phyloP scores from a whole-genome alignment of 2,329 filamentous ascomycete species.

The Alternaria tenuissima region DNA sequence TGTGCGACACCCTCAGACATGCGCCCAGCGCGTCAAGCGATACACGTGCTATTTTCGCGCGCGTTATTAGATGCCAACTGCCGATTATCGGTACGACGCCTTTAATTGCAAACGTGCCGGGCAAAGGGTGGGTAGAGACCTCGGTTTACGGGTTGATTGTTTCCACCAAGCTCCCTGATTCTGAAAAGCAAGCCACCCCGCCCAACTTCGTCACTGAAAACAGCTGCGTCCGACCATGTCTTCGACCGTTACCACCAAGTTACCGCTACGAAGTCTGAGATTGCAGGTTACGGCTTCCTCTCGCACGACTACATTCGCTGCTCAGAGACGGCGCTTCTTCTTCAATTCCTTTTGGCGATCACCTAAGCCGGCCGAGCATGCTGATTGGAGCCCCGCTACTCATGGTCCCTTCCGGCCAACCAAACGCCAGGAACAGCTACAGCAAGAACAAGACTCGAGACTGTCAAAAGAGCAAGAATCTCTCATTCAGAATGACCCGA shows the following conservation, averaged over 20 bases:
- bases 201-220: constrained; percentile 13
- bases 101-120: constrained; percentile 22
- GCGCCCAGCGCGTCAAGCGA: constrained; percentile 55
- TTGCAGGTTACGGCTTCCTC: neutral
- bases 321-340: constrained; percentile 21
- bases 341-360: constrained; percentile 31
- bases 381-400: constrained; percentile 31
- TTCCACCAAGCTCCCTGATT: constrained; percentile 24
- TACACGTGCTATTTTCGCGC: constrained; percentile 26
- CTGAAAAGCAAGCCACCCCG: constrained; percentile 30
- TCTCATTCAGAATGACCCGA: constrained; percentile 9
- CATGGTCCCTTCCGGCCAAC: constrained; percentile 30
- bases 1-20: constrained; percentile 70
- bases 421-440: constrained; percentile 26
- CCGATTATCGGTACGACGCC: constrained; percentile 19
- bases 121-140: constrained; percentile 23
- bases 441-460: constrained; percentile 24
- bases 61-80: constrained; percentile 18
- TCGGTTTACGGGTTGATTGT: constrained; percentile 28
- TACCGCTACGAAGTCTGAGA: constrained; percentile 8
- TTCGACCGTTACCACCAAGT: constrained; percentile 34
- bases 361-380: constrained; percentile 24
- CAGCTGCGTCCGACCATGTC: constrained; percentile 37
- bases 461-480: constrained; percentile 22
- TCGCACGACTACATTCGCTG: constrained; percentile 1